Percentiles rank a stretch among this genome's conserved stretches.
Conservation (phyloP, 345 rosid species). For the Citrus australasica region DNA sequence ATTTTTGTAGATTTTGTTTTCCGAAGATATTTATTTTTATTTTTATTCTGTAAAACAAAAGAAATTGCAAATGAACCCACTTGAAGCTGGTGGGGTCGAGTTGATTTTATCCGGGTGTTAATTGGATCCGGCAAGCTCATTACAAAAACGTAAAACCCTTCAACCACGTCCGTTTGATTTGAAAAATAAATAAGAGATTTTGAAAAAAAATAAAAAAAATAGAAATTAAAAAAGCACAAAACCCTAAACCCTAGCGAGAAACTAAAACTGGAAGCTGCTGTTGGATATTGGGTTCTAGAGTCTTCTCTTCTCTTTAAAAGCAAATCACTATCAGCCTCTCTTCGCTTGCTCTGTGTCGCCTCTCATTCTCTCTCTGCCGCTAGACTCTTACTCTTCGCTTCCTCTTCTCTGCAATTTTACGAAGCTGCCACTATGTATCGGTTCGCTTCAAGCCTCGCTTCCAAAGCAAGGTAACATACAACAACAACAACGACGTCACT, state of each 20-base stretch:
- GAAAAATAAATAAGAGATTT: not conserved
- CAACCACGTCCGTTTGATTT: not conserved
- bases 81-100: not conserved
- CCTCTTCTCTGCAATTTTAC: not conserved
- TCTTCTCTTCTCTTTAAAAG: conserved; percentile 32
- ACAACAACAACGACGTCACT: not conserved
- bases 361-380: not conserved
- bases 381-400: not conserved
- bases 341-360: not conserved
- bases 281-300: conserved; percentile 44
- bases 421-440: conserved; percentile 46
- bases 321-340: not conserved
- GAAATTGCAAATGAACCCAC: too few species aligned
- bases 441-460: conserved; percentile 56
- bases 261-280: conserved; percentile 20
- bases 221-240: conserved; percentile 26
- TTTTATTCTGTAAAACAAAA: too few species aligned
- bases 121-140: conserved; percentile 11
- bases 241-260: conserved; percentile 53
- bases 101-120: not conserved
- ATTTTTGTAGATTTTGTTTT: too few species aligned
- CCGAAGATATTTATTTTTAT: too few species aligned
- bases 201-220: not conserved
- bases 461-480: conserved; percentile 49
- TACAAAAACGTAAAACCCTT: not conserved